Base-by-base conservation (phyloP, 768 basidiomycete species). In the Xerocomellus intermedius region DNA sequence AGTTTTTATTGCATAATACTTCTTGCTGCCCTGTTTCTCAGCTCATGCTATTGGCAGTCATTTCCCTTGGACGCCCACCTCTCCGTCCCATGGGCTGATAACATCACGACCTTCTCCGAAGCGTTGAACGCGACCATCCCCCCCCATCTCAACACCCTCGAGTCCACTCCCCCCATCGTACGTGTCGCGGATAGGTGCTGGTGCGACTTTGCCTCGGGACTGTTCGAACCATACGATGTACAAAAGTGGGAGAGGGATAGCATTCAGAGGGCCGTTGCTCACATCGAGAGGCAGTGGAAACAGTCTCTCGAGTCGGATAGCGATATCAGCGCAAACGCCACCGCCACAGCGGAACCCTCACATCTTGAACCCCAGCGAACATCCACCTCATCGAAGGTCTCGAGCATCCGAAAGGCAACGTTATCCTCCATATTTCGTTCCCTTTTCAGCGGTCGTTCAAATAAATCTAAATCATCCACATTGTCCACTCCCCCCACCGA, bases 31-130 rank as follows among this genome's bases (percentile, higher is more conserved):
- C 79, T 93, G 46, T 93, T 91, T 68, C 77, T 91, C 56, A 89
- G 91, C 16, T 89, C 91, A 17, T 94, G 91, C 69, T 92, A 92
- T 71, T 93, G 91, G 91, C 88, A 89, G 58, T 89, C 92, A 30
- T 82, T 91, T 53, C 81, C 86, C 22, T 69, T 84, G 44, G 80
- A 85, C 56, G 82, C 79, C 26, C 75, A 79, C 1, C 82, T 92
- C 54, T 79, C 82, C 13, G 68, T 65, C 17, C 86, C 88, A 10
- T 90, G 87, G 87, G 71, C 84, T 5, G 76, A 80, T 43, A 84
- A 85, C 63, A 80, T 89, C 68, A 86, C 85, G 13, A 90, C 89
- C 16, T 89, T 87, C 66, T 79, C 80, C 2, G 80, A 87, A 35
- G 87, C 87, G 3, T 69, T 91, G 52, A 79, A 77, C 45, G 72